Conservation (phyloP, 805 yeast genomes). For the Suhomyces prunicola region DNA sequence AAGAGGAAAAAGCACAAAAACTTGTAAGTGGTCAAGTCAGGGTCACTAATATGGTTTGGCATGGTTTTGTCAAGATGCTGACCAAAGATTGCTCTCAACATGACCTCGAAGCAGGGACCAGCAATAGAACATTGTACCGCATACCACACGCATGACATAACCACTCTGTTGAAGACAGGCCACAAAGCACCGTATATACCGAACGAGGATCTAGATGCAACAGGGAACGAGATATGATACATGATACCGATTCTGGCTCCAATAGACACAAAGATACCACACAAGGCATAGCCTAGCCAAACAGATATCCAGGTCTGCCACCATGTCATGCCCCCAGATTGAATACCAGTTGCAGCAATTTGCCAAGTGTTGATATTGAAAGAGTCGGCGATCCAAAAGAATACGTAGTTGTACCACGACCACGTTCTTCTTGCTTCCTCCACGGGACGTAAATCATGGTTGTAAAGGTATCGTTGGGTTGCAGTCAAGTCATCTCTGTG, state of each 20-base stretch:
- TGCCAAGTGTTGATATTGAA: constrained; percentile 90
- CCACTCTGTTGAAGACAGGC: constrained; percentile 87
- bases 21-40: constrained; percentile 67
- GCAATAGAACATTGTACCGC: constrained; percentile 85
- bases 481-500: constrained; percentile 44
- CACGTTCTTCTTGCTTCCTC: constrained; percentile 74
- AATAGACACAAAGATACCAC: constrained; percentile 66
- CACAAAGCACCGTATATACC: constrained; percentile 85
- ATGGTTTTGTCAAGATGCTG: constrained; percentile 57
- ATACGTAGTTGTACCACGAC: constrained; percentile 78
- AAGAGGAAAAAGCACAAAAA: constrained; percentile 76
- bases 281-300: constrained; percentile 75
- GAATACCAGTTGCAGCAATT: constrained; percentile 80
- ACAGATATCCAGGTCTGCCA: constrained; percentile 91
- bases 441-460: constrained; percentile 77
- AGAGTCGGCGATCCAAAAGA: constrained; percentile 86
- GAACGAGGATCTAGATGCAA: constrained; percentile 74
- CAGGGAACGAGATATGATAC: constrained; percentile 84
- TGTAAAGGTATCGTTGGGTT: constrained; percentile 64
- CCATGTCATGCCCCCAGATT: constrained; percentile 75
- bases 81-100: constrained; percentile 73
- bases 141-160: constrained; percentile 85
- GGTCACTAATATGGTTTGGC: constrained; percentile 56
- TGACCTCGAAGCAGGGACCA: constrained; percentile 72
- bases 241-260: constrained; percentile 76